Base-by-base conservation (phyloP, 192 early-diverging fungal genomes). In the Gaertneriomyces sp. region DNA sequence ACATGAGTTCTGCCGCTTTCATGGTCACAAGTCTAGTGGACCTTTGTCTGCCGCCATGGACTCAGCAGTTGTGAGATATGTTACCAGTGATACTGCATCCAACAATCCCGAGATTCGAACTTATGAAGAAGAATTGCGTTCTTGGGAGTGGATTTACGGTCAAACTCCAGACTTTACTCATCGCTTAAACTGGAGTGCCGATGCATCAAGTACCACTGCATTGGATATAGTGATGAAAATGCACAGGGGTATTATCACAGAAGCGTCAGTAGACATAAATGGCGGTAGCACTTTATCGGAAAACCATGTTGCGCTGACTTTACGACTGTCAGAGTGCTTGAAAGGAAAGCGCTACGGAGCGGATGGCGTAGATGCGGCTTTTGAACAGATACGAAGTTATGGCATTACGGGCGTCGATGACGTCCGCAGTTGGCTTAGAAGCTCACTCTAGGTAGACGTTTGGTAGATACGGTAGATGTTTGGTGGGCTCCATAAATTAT, bases 111-210 rank as follows among this genome's bases (percentile, higher is more conserved):
- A 33, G 25, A 33, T 33, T 33, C 25, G 25, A 33, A 33, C 25
- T 33, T 33, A 33, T 33, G 25, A 33, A 33, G 25, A 33, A 33
- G 25, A 33, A 33, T 33, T 33, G 25, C 17, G 14, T 50, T 50
- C 86, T 8, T 93, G 90, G 90, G 88, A 93, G 38, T 98, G 95
- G 93, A 88, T 86, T 56, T 95, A 81, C 59, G 93, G 90, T 5
- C 91, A 94, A 79, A 95, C 95, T 6, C 95, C 95, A 33, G 86
- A 90, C 66, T 97, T 97, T 68, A 84, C 69, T 7, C 71, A 79
- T 53, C 47, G 55, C 45, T 49, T 79, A 7, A 63, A 76, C 33
- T 19, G 70, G 6, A 9, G 1, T 11, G 75, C 73, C 52, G 4
- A 39, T n/a, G 75, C 74, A 74, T 73, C 58, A 19, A 20, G 41